Base-by-base conservation (phyloP, 331 rosid genomes). In the Malus hybrid region DNA sequence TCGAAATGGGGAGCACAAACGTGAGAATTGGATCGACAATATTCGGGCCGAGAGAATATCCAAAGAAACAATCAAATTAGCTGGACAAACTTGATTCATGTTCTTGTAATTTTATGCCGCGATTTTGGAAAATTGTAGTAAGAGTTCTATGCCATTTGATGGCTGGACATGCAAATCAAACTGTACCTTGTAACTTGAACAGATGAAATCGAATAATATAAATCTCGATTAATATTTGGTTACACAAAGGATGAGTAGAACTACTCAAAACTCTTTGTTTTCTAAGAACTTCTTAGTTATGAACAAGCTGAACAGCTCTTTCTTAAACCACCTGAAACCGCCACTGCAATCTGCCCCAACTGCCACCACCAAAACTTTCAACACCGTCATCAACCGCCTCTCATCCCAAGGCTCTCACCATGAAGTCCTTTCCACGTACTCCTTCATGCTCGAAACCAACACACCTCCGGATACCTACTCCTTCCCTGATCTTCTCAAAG, bases 11-110 rank as follows among this genome's bases (percentile, higher is more conserved):
- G 39, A 93, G 98, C 76, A 91, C 97, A 31, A 93, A 70, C 64
- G 96, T 93, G 83, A 90, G 98, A 83, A 71, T 91, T 72, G 98
- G 98, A 64, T 90, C 98, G 6, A 90, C 92, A 57, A 90, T 91
- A 85, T 91, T 93, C 67, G 98, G 97, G 61, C 76, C 96, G 56
- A 86, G 98, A 83, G 96, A 93, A 54, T 93, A 93, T 76, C 86
- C 90, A 57, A 85, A 48, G 73, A 91, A 90, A 84, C 79, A 82
- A 76, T 78, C 80, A 50, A 16, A 76, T 63, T 76, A 84, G 80
- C 71, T 18, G 6, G 7, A 57, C 27, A 2, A 20, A 54, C 0
- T 31, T 32, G 46, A 52, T 31, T 29, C 7, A 33, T 22, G 1
- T 73, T 69, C 18, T 3, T 59, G 79, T 46, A 67, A 72, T 74